Evolutionary conservation across 2,329 filamentous ascomycete genomes (phyloP), one percentile per base, ranked within the genome.

Genomic region (Ophiocordyceps camponoti-leonardi): DNA sequence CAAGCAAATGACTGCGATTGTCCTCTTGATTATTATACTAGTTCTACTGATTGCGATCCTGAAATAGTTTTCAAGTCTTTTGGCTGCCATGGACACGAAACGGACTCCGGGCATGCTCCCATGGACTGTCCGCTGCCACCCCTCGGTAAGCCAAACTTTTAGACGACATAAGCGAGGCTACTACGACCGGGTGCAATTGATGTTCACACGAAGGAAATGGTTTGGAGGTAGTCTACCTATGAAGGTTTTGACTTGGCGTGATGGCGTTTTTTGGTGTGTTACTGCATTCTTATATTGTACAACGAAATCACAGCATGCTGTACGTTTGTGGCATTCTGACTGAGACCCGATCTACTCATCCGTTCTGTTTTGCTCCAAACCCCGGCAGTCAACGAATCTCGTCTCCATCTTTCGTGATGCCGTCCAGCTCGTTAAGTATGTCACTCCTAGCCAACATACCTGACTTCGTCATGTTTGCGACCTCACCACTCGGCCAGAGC

Each of bases 1-100:
- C 62, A 86, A 83, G 75, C 87, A 90, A 65, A 79, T 92, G 79
- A 81, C 78, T 47, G 73, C 81, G 26, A 85, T 93, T 48, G 78
- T 95, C 52, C 73, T 81, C 18, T 66, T 94, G 58, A 92, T 95
- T 53, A 74, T 93, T 44, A 72, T 94, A 12, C 63, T 95, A 54
- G 72, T 94, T 6, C 64, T 95, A 54, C 61, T 94, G 55, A 93
- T 95, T 65, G 75, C 83, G 22, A 76, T 94, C 42, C 60, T 88
- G 63, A 92, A 92, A 65, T 88, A 63, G 53, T 19, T 23, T 13
- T n/a, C 31, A n/a, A 12, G 33, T 18, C 8, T 8, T 4, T 16
- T 35, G n/a, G n/a, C n/a, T n/a, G n/a, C n/a, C 12, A 33, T 16
- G 11, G 7, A 14, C 5, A 12, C 31, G 5, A 33, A 14, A n/a